A percentile compares a stretch with the other conserved stretches of the same genome.
Evolutionary conservation across 2,329 filamentous ascomycete genomes (phyloP).

Genomic region (Exserohilum rostratum): DNA sequence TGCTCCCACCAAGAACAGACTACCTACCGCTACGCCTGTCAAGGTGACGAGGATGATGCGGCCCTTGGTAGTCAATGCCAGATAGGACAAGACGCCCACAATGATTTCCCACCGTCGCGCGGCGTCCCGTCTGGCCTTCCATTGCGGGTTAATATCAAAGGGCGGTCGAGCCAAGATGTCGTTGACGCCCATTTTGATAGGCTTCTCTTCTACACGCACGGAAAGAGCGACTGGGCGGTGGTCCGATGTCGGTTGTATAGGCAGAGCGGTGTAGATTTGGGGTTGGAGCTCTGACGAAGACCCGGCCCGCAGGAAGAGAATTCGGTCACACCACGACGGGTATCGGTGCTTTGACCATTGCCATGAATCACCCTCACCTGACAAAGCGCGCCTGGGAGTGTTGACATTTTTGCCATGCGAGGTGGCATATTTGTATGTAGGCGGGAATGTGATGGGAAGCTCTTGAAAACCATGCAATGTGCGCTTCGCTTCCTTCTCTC

Average conservation of each 20-base stretch:
- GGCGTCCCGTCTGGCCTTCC: slow-evolving; percentile 59
- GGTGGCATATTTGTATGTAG: slow-evolving; percentile 86
- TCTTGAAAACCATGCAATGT: slow-evolving; percentile 82
- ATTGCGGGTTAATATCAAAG: slow-evolving; percentile 63
- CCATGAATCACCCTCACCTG: slow-evolving; percentile 57
- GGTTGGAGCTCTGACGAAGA: slow-evolving; percentile 56
- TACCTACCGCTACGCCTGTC: slow-evolving; percentile 32
- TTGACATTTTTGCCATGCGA: slow-evolving; percentile 14
- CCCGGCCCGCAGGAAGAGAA: slow-evolving; percentile 71
- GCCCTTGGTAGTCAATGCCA: slow-evolving; percentile 57
- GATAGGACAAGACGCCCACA: slow-evolving; percentile 64
- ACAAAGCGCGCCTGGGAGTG: slow-evolving; percentile 15
- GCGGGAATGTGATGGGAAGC: slow-evolving; percentile 76
- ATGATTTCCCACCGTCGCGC: slow-evolving; percentile 65
- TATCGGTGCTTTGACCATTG: slow-evolving; percentile 81
- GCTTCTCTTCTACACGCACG: slow-evolving; percentile 66
- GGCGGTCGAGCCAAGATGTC: slow-evolving; percentile 57
- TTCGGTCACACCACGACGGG: slow-evolving; percentile 89
- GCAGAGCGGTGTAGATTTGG: slow-evolving; percentile 73
- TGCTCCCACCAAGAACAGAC: slow-evolving; percentile 33
- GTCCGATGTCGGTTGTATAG: slow-evolving; percentile 81
- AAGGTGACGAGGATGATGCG: slow-evolving; percentile 47
- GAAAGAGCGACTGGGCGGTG: slow-evolving; percentile 83
- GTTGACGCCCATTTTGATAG: slow-evolving; percentile 38
- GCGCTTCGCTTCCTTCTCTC: slow-evolving; percentile 70